Base-by-base conservation (phyloP, 768 basidiomycete genomes). In the Suillus fuscotomentosus region DNA sequence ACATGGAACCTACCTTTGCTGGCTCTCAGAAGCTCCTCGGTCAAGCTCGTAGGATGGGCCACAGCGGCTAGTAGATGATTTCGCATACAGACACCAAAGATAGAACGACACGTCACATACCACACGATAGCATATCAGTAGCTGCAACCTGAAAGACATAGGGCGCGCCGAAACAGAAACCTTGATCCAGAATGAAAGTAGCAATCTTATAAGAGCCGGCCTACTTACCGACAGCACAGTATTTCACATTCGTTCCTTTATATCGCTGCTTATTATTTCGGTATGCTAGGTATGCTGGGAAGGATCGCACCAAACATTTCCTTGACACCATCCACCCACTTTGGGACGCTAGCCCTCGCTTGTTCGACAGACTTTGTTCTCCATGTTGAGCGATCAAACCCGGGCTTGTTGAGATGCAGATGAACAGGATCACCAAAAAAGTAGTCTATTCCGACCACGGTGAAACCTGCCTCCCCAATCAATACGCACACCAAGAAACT, bases 371-470 rank as follows among this genome's bases (percentile, higher is more conserved):
- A 68, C 54, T 76, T 79, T 1, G 63, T 67, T 22, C 80, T 72
- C 86, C 87, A 89, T 0, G 75, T 76, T 1, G 64, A 45, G 39
- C 77, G 75, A 63, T 82, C 76, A 54, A 79, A 81, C 20, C 56
- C 72, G 13, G 77, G 73, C 43, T 81, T 76, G 3, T 75, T 72
- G 24, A 74, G 70, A 65, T 83, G 79, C 1, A 68, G 61, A n/a
- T 81, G 68, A 1, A 88, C 68, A 13, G 82, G 77, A 61, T 88
- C 85, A 8, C 88, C 86, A 59, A 87, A 80, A 73, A 90, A 88
- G 72, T 87, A 89, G 65, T 89, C 88, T 48, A 84, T 73, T 2
- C 86, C 86, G 5, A 88, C 71, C 5, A 89, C 86, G 53, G 78
- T 73, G 69, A 83, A 89, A 1, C 88, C 88, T 88, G 57, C 27